Evolutionary conservation across 768 basidiomycete species (phyloP).

Genomic region (Lyophyllum decastes): DNA sequence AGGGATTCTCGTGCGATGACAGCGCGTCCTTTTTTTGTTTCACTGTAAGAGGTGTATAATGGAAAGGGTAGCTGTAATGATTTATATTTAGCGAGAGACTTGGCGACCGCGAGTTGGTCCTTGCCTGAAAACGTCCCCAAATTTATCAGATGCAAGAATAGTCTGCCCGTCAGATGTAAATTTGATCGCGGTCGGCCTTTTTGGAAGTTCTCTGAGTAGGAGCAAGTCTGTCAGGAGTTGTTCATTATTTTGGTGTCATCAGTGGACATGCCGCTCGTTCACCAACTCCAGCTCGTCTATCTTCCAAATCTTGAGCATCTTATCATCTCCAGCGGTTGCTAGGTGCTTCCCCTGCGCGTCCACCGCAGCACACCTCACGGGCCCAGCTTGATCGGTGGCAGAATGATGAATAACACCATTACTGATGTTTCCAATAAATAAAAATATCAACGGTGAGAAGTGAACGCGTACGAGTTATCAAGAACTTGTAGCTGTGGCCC

Average conservation of each 20-base stretch:
- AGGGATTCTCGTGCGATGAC: constrained; percentile 69
- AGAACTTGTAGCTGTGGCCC: constrained; percentile 68
- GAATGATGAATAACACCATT: constrained; percentile 54
- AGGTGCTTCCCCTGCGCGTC: constrained; percentile 47
- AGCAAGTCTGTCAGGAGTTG: neutral
- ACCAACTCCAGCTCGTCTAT: constrained; percentile 55
- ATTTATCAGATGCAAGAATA: constrained; percentile 89
- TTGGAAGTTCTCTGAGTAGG: constrained; percentile 71
- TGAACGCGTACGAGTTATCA: constrained; percentile 47
- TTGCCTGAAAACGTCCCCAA: constrained; percentile 90
- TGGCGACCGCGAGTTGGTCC: constrained; percentile 2
- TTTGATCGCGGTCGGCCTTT: constrained; percentile 72
- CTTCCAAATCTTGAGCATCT: constrained; percentile 75
- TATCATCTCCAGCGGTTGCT: constrained; percentile 77
- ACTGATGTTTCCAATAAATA: constrained; percentile 30
- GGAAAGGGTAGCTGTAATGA: constrained; percentile 59
- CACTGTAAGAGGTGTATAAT: constrained; percentile 31
- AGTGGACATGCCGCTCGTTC: constrained; percentile 62
- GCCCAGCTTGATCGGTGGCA: constrained; percentile 50
- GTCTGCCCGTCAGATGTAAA: constrained; percentile 63
- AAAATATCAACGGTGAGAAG: constrained; percentile 7
- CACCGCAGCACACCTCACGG: constrained; percentile 59
- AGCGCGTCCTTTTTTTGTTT: constrained; percentile 39
- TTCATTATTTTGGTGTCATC: neutral
- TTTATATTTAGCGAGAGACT: neutral